Evolutionary conservation across 1,139 yeast species (phyloP), one percentile per base, ranked within the genome.

Genomic region (Diutina ranongensis): DNA sequence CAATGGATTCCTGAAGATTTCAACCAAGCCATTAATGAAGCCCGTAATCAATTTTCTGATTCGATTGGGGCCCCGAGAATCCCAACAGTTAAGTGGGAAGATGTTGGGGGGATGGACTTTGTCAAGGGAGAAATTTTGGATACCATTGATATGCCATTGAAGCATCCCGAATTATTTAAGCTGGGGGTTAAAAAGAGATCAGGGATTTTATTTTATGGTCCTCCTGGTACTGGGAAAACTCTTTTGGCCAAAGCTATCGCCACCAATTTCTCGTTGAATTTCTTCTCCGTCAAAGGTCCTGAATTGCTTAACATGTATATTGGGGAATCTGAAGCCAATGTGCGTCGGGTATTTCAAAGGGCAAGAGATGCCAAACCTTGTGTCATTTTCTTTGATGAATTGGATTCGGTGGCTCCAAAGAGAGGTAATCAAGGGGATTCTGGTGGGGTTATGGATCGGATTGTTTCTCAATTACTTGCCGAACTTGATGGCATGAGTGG

Each of bases 351-450:
- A 8, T 92, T 92, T 63, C 96, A 89, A 62, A 79, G 76, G 53
- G 97, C 97, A 0, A 71, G 97, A 50, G 97, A 92, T 62, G 96
- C 97, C 13, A 84, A 83, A 57, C 98, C 98, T 1, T 92, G 98
- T 70, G 96, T 92, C 33, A 89, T 92, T 34, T 92, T 92, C 61
- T 92, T 92, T 57, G 98, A 92, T 65, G 98, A 92, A 63, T 74
- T 92, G 63, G 98, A 92, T 64, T 88, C 97, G 2, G 96, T 89
- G 1, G 98, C 98, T 0, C 97, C 97, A 1, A 89, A 92, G 61
- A 79, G 97, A 67, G 97, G 97, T 40, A 89, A 92, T 59, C 97
- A 89, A 59, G 97, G 97, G 32, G 97, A 92, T 62, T 87, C 97
- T 2, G 97, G 97, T 21, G 97, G 97, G 52, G 97, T 89, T 4